A percentile compares a stretch with the other conserved stretches of the same genome.
Evolutionary conservation across 306 rosid species (phyloP).

Genomic region (Ormosia semicastrata): DNA sequence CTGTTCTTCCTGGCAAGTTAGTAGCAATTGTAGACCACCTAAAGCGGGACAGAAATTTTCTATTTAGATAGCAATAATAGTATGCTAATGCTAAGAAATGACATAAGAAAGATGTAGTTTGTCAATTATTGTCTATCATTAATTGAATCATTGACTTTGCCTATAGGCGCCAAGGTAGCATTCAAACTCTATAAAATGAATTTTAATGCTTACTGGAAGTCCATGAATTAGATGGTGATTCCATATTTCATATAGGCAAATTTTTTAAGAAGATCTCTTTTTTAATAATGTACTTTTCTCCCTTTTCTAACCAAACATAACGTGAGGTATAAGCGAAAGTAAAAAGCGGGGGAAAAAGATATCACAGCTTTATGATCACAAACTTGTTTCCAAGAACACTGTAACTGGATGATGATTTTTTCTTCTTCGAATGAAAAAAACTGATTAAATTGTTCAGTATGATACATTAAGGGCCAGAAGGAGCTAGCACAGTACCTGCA

Average conservation of each 20-base stretch:
- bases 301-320: no score
- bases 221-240: conserved; percentile 27
- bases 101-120: background rate
- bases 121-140: background rate
- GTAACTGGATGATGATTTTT: conserved; percentile 64
- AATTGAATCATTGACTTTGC: conserved; percentile 37
- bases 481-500: conserved; percentile 45
- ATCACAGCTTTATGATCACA: background rate
- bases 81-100: background rate
- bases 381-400: conserved; percentile 74
- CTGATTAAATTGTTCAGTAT: background rate
- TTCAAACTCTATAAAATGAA: background rate
- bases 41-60: background rate
- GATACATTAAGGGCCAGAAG: background rate
- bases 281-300: background rate
- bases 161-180: conserved; percentile 10
- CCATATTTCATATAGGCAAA: background rate
- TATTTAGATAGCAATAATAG: conserved; percentile 17
- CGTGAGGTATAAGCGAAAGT: background rate
- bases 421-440: conserved; percentile 60
- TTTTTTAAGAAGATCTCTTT: background rate
- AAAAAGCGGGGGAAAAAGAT: background rate
- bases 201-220: conserved; percentile 20
- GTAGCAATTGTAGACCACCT: conserved; percentile 93
- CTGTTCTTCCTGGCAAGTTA: conserved; percentile 83